Evolutionary conservation across 2,329 filamentous ascomycete species (phyloP), one percentile per base, ranked within the genome.

Genomic region (Sporothrix dimorphospora): DNA sequence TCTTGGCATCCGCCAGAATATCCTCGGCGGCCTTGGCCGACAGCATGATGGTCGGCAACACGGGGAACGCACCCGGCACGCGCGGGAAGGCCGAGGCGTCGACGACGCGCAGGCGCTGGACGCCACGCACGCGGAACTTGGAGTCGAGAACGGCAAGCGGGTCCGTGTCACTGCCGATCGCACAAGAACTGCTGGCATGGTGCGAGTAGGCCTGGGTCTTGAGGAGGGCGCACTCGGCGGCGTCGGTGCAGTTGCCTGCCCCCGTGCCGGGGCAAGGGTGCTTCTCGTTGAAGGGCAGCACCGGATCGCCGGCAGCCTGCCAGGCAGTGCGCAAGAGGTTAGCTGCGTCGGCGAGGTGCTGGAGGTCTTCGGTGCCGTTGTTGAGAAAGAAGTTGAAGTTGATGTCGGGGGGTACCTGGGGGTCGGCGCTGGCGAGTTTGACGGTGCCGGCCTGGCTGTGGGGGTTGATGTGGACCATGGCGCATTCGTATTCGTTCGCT

Each of bases 341-440:
- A 71, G 74, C 40, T 70, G 73, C 68, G 57, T 76, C 72, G 71
- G 74, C 51, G 45, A 76, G 47, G 66, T 75, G 66, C 74, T 75
- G 61, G 51, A 73, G 74, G 59, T 76, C 69, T 3, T 71, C 65
- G 71, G 72, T 63, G 70, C 67, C 69, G 66, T 73, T 76, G 68
- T 73, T 81, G 63, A 85, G 83, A 80, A 88, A 90, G 79, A 85
- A 90, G 79, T 89, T 87, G 81, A 90, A 91, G 67, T 82, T 82
- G 75, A 93, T 91, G 6, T 86, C 79, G 0, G 91, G 91, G 3
- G 84, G 81, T 70, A 92, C 90, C 0, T 87, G 86, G 0, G 91
- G 90, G 77, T 93, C 86, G 0, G 85, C 80, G 0, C 88, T 90
- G 19, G 82, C 82, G 5, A 94, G 85, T 3, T 80, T 85, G 4